These are phyloP conservation scores for Amphichorda felina DNA, from an alignment of 2,329 filamentous ascomycete genomes.

Conservation along the genomic window DNA sequence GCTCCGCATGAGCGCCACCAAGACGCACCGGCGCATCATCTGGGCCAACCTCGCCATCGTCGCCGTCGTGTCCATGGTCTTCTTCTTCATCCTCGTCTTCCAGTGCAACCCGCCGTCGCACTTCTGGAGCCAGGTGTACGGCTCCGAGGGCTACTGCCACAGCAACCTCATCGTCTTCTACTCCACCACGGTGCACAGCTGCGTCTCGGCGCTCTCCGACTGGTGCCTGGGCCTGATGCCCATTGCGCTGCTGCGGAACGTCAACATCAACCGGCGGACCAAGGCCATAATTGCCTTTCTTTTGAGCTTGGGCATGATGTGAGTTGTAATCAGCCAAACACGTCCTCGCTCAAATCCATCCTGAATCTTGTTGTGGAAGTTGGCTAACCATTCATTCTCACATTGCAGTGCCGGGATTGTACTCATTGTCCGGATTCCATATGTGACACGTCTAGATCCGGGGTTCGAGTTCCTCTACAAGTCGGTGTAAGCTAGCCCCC, in stretches of 20 bases:
- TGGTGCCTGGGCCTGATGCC: constrained; percentile 37
- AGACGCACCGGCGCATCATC: constrained; percentile 20
- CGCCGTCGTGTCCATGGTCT: constrained; percentile 19
- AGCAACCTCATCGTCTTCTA: constrained; percentile 23
- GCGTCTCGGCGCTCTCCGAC: constrained; percentile 30
- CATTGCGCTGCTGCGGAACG: constrained; percentile 35
- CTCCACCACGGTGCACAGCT: constrained; percentile 32
- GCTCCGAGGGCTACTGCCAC: constrained; percentile 25
- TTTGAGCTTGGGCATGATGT: constrained; percentile 38
- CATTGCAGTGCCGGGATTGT: constrained; percentile 22
- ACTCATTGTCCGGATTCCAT: constrained; percentile 23
- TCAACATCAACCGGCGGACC: constrained; percentile 33
- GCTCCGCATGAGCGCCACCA: constrained; percentile 22
- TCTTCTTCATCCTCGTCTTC: constrained; percentile 34
- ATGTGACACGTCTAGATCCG: constrained; percentile 14
- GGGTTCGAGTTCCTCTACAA: constrained; percentile 16
- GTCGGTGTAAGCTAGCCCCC: constrained; percentile 13
- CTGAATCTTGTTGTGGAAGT: no score
- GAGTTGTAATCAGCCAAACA: constrained; percentile 10
- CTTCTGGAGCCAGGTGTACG: constrained; percentile 33
- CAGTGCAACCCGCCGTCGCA: constrained; percentile 35
- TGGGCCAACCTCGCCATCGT: constrained; percentile 20
- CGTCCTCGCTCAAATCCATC: neutral
- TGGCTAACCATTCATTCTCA: no score
- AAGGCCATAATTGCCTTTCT: constrained; percentile 33